Evolutionary conservation across 768 basidiomycete genomes (phyloP).

Genomic region (Mycena crocata): DNA sequence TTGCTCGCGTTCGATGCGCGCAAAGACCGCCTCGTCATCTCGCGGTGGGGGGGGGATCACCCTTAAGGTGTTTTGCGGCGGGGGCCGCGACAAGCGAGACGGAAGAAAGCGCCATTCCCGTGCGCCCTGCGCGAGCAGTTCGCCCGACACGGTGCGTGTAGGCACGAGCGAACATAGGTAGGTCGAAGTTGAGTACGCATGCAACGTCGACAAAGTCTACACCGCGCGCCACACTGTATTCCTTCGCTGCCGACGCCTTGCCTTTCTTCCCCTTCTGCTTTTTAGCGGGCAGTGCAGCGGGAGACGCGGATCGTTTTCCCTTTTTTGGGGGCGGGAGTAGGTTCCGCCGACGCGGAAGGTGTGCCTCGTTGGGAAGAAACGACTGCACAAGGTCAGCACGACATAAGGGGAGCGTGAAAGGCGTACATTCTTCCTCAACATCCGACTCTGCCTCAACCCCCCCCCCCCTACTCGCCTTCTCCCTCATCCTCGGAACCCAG

Average conservation of each 20-base stretch:
- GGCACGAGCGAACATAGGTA: slow-evolving; percentile 87
- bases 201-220: slow-evolving; percentile 97
- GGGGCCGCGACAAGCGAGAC: too few species aligned
- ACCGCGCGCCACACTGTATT: slow-evolving; percentile 95
- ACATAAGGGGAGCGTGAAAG: neutral
- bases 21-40: slow-evolving; percentile 86
- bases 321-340: slow-evolving; percentile 50
- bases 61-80: slow-evolving; percentile 56
- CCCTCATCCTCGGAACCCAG: slow-evolving; percentile 45
- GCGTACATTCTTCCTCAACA: slow-evolving; percentile 47
- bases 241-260: slow-evolving; percentile 62
- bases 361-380: slow-evolving; percentile 67
- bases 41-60: slow-evolving; percentile 49
- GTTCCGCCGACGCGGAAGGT: slow-evolving; percentile 33
- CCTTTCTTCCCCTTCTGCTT: slow-evolving; percentile 64
- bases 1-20: slow-evolving; percentile 82
- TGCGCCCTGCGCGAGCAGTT: slow-evolving; percentile 94
- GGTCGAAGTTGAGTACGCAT: slow-evolving; percentile 98
- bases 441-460: slow-evolving; percentile 43
- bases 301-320: slow-evolving; percentile 64
- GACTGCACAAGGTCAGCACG: slow-evolving; percentile 50
- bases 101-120: slow-evolving; percentile 92
- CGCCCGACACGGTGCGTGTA: slow-evolving; percentile 97
- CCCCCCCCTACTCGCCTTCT: slow-evolving; percentile 58
- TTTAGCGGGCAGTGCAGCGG: slow-evolving; percentile 52